These are phyloP conservation scores for Graphium sp. DNA, from an alignment of 2,329 filamentous ascomycete genomes.

Conservation along the genomic window DNA sequence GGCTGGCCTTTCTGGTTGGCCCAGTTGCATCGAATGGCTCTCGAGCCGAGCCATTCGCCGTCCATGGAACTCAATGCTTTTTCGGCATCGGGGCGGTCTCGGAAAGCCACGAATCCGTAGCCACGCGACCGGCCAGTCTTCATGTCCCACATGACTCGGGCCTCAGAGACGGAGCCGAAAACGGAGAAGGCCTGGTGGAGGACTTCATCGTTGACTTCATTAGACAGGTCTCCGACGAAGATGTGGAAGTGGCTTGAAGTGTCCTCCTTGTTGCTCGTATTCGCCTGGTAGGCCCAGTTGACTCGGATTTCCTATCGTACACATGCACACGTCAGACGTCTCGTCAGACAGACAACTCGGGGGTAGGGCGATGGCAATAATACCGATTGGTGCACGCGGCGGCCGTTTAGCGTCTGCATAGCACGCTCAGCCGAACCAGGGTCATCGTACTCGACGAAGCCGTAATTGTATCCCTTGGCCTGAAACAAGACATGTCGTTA, in stretches of 20 bases:
- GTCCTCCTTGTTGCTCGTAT: slow-evolving; percentile 85
- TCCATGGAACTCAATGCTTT: slow-evolving; percentile 97
- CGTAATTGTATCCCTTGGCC: slow-evolving; percentile 97
- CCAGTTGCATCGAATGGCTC: slow-evolving; percentile 98
- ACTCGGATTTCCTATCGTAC: slow-evolving; percentile 79
- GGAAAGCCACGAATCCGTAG: slow-evolving; percentile 95
- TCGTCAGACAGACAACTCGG: too few relatives aligned
- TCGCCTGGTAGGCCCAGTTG: slow-evolving; percentile 99
- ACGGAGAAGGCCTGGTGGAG: slow-evolving; percentile 87
- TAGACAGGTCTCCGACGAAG: slow-evolving; percentile 93
- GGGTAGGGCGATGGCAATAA: too few relatives aligned
- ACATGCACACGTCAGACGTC: not conserved
- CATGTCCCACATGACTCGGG: slow-evolving; percentile 99
- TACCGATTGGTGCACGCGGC: slow-evolving; percentile 90
- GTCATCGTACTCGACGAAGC: slow-evolving; percentile 97
- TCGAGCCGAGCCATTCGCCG: slow-evolving; percentile 95
- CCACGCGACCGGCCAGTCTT: slow-evolving; percentile 95
- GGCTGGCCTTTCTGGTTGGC: slow-evolving; percentile 99
- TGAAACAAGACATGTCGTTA: slow-evolving; percentile 21
- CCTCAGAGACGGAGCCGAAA: slow-evolving; percentile 91
- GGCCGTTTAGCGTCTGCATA: slow-evolving; percentile 92
- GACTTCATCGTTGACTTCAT: slow-evolving; percentile 96
- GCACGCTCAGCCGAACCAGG: slow-evolving; percentile 90
- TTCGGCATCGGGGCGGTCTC: slow-evolving; percentile 83
- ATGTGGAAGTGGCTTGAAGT: slow-evolving; percentile 98